Evolutionary conservation across 2,329 filamentous ascomycete genomes (phyloP).

Genomic region (Pyrenophora seminiperda): DNA sequence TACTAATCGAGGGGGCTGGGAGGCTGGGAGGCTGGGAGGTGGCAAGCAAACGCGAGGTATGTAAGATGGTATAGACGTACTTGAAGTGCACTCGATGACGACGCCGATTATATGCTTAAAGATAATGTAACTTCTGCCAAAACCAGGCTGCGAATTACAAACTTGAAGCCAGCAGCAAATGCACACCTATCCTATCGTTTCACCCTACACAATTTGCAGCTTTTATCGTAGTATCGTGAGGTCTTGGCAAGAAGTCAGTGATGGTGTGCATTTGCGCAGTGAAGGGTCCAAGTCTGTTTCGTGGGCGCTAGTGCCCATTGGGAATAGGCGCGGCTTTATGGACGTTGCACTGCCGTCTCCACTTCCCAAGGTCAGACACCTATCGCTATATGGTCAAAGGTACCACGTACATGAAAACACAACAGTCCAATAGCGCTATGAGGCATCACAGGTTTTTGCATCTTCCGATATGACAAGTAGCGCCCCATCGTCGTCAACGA

Average conservation of each 20-base stretch:
- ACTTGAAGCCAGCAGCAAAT: not conserved
- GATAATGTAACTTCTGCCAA: not conserved
- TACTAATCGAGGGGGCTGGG: slow-evolving; percentile 7
- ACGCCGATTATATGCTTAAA: not conserved
- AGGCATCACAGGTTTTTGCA: not conserved
- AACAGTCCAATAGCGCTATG: slow-evolving; percentile 7
- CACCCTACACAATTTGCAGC: not conserved
- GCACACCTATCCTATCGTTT: no score
- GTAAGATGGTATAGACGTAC: slow-evolving; percentile 16
- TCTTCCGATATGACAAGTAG: slow-evolving; percentile 19
- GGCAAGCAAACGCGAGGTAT: not conserved
- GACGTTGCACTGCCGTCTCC: slow-evolving; percentile 20
- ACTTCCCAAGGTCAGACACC: slow-evolving; percentile 8
- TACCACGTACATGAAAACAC: not conserved
- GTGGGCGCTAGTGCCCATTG: slow-evolving; percentile 20
- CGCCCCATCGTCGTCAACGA: slow-evolving; percentile 31
- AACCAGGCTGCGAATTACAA: not conserved
- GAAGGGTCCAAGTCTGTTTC: slow-evolving; percentile 20
- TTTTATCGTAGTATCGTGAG: not conserved
- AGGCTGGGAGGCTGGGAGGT: slow-evolving; percentile 12
- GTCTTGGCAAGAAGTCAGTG: slow-evolving; percentile 10
- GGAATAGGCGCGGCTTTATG: slow-evolving; percentile 12
- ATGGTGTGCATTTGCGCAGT: slow-evolving; percentile 10
- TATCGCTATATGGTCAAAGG: not conserved
- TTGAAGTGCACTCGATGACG: slow-evolving; percentile 18